Percentiles rank a stretch among this genome's conserved stretches.
Evolutionary conservation across 768 basidiomycete genomes (phyloP).

Genomic region (Sarcodon aspratus): DNA sequence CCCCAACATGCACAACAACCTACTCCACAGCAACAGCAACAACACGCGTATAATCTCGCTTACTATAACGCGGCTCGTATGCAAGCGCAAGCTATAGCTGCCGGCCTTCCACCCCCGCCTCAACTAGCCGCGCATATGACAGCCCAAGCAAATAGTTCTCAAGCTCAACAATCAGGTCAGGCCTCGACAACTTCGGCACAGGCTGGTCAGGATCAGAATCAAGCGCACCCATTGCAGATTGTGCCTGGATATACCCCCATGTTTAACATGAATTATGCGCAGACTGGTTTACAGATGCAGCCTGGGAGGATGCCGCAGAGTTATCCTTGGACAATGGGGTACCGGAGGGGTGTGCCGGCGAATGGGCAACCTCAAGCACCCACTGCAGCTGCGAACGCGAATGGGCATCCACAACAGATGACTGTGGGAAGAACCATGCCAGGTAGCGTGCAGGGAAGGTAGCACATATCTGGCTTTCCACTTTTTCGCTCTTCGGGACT

Average conservation of each 20-base stretch:
- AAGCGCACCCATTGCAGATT: conserved; percentile 7
- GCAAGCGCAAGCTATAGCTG: conserved; percentile 5
- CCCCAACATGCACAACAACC: conserved; percentile 9
- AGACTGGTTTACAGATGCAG: conserved; percentile 9
- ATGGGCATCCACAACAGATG: conserved; percentile 12
- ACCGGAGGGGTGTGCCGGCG: conserved; percentile 6
- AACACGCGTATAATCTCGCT: conserved; percentile 6
- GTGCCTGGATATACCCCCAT: conserved; percentile 5
- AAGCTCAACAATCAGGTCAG: conserved; percentile 8
- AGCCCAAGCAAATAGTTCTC: conserved; percentile 10
- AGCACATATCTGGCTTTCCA: not conserved
- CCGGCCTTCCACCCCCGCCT: conserved; percentile 10
- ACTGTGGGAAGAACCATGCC: conserved; percentile 11
- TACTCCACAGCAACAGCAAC: conserved; percentile 10
- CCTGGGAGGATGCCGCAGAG: conserved; percentile 6
- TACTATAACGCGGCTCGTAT: not conserved
- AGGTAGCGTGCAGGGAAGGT: conserved; percentile 15
- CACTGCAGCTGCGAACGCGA: conserved; percentile 5
- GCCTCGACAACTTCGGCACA: conserved; percentile 2
- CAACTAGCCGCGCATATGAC: conserved; percentile 10
- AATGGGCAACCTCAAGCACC: conserved; percentile 9
- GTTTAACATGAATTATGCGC: conserved; percentile 11
- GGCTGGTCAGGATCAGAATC: not conserved
- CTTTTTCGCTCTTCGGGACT: too few relatives aligned
- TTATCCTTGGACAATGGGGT: conserved; percentile 4